Evolutionary conservation across 768 basidiomycete species (phyloP).

Genomic region (Scleroderma bovista): DNA sequence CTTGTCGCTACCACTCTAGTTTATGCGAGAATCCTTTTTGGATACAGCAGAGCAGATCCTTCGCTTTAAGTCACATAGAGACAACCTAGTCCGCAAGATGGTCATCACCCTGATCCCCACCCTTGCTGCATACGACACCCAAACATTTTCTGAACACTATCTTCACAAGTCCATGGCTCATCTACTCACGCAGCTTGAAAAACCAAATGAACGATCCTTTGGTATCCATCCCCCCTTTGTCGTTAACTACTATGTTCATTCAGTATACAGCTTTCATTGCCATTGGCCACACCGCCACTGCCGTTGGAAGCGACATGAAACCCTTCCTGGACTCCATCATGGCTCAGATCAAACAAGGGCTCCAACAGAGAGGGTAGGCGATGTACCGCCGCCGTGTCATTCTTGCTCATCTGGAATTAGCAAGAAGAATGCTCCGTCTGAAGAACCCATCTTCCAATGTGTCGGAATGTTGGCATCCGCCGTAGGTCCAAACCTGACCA

Average conservation of each 20-base stretch:
- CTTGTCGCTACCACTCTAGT: conserved; percentile 38
- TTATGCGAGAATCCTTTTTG: conserved; percentile 83
- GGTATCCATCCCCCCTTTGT: conserved; percentile 39
- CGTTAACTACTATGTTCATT: background rate
- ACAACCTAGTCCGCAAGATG: conserved; percentile 84
- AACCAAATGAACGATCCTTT: conserved; percentile 81
- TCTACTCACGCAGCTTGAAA: conserved; percentile 81
- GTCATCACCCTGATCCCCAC: conserved; percentile 95
- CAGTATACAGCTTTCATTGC: conserved; percentile 76
- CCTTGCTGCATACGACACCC: conserved; percentile 89
- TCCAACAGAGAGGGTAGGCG: conserved; percentile 78
- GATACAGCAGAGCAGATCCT: conserved; percentile 89
- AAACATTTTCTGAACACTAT: conserved; percentile 86
- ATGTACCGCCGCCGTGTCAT: background rate
- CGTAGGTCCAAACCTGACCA: conserved; percentile 93
- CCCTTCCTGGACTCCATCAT: conserved; percentile 91
- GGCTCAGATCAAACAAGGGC: conserved; percentile 80
- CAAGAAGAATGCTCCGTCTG: conserved; percentile 86
- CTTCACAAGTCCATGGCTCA: conserved; percentile 93
- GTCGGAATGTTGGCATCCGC: conserved; percentile 93
- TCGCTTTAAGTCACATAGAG: conserved; percentile 81
- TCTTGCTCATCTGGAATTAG: conserved; percentile 26
- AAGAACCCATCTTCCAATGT: conserved; percentile 97
- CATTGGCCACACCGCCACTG: conserved; percentile 90
- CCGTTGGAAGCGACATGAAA: conserved; percentile 93